Evolutionary conservation across 208 protist species (phyloP).

Genomic region (Wallacemonas collosoma): DNA sequence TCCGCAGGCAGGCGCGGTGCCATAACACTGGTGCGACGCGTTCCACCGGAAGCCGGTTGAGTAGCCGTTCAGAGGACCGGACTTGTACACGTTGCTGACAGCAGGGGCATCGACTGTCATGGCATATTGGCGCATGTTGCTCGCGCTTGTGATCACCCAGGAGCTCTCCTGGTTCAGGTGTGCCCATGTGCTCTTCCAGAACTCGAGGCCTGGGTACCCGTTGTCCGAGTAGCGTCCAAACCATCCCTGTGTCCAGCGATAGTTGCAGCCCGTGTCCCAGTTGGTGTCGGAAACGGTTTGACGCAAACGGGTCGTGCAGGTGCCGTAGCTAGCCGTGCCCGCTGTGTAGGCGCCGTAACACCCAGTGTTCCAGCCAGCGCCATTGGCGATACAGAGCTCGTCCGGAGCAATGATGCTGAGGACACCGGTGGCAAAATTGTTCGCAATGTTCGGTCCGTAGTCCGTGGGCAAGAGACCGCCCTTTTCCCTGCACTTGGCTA

Average conservation of each 20-base stretch:
- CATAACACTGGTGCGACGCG: constrained; percentile 6
- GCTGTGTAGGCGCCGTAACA: constrained; percentile 3
- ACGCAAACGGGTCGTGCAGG: not conserved
- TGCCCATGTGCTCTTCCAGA: constrained; percentile 35
- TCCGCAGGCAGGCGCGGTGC: not conserved
- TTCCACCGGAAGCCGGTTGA: constrained; percentile 17
- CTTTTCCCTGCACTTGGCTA: not conserved
- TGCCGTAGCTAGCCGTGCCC: not conserved
- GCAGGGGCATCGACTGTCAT: not conserved
- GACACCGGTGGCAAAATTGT: not conserved
- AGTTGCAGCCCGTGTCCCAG: constrained; percentile 8
- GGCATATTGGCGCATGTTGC: not conserved
- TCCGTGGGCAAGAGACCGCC: not conserved
- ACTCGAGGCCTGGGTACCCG: constrained; percentile 33
- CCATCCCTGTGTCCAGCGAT: constrained; percentile 5
- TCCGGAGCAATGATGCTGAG: not conserved
- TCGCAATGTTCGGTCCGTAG: not conserved
- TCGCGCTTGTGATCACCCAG: not conserved
- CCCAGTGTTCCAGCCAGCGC: not conserved
- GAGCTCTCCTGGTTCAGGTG: not conserved
- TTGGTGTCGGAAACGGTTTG: not conserved
- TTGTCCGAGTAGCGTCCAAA: constrained; percentile 2
- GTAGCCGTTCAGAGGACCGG: constrained; percentile 4
- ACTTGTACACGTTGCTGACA: not conserved
- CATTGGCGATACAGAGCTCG: not conserved